Conservation (phyloP, 1,284 basidiomycete species). For the Cryptococcus sp. region DNA sequence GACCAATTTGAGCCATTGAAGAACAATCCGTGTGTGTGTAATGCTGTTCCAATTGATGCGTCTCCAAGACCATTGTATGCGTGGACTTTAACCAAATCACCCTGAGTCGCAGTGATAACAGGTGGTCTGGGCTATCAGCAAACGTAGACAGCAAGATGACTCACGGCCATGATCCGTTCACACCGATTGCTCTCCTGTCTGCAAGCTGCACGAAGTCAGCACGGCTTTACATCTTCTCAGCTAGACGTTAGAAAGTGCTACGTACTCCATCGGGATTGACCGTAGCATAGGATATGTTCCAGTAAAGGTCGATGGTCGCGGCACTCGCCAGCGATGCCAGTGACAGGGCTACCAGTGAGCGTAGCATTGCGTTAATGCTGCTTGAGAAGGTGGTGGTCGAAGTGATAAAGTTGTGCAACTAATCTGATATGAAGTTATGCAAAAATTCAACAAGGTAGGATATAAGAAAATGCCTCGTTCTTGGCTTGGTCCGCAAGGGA, state of each 20-base stretch:
- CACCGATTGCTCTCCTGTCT: constrained; percentile 72
- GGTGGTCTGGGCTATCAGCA: constrained; percentile 63
- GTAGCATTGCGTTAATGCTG: background rate
- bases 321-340: constrained; percentile 31
- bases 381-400: no score
- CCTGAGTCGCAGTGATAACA: constrained; percentile 62
- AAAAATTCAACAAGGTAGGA: no score
- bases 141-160: constrained; percentile 41
- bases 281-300: constrained; percentile 49
- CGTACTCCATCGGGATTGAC: constrained; percentile 53
- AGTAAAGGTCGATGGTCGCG: constrained; percentile 46
- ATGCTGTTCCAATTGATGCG: constrained; percentile 58
- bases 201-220: constrained; percentile 18
- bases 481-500: no score
- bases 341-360: constrained; percentile 16
- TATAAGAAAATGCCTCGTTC: no score
- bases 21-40: constrained; percentile 89
- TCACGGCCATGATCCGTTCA: constrained; percentile 88
- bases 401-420: no score
- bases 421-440: no score
- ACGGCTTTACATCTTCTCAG: background rate
- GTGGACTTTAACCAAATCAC: constrained; percentile 62
- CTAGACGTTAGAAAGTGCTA: background rate
- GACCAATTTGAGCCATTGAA: constrained; percentile 83
- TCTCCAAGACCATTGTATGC: constrained; percentile 68